Base-by-base conservation (phyloP, 441 rosid species). In the Daphne laureola region DNA sequence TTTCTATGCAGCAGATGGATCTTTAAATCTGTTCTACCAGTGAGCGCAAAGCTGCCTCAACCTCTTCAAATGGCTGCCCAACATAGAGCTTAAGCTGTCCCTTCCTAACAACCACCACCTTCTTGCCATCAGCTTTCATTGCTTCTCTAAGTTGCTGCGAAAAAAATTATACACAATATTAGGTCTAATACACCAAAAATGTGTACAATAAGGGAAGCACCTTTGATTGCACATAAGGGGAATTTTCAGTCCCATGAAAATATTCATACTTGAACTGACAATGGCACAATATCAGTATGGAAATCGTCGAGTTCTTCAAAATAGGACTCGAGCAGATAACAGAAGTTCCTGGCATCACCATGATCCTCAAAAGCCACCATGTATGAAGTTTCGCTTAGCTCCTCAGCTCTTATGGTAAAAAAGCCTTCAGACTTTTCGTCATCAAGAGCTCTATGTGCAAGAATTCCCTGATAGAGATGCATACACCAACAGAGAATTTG, bases 281-380 rank as follows among this genome's bases (percentile, higher is more conserved):
- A 63, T 7, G 93, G 91, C 64, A 77, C 78, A 43, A 84, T 72
- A 49, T 82, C 75, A 9, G 83, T 84, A 23, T 44, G 67, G 72
- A 86, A 88, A 57, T 75, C 82, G 14, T 71, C 81, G 23, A 84
- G 72, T 60, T 72, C 91, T 74, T 84, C 91, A 18, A 84, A 86
- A 71, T 59, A 68, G 23, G 82, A 65, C 25, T 88, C 91, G 8
- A 82, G 81, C 45, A 88, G 73, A 67, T 59, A 69, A 59, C 87
- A 86, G 67, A 86, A 86, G 78, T 88, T 86, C 58, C 74, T 81
- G 57, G 98, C 98, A 74, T 91, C 96, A 43, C 47, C 62, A 47
- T 57, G 83, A 65, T 84, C 89, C 76, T 88, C 91, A 49, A 92
- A 92, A 57, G 81, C 87, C 75, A 88, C 51, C 12, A 66, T 69